Conservation (phyloP, 129 eudicot genomes). For the Ambrosia trifida region DNA sequence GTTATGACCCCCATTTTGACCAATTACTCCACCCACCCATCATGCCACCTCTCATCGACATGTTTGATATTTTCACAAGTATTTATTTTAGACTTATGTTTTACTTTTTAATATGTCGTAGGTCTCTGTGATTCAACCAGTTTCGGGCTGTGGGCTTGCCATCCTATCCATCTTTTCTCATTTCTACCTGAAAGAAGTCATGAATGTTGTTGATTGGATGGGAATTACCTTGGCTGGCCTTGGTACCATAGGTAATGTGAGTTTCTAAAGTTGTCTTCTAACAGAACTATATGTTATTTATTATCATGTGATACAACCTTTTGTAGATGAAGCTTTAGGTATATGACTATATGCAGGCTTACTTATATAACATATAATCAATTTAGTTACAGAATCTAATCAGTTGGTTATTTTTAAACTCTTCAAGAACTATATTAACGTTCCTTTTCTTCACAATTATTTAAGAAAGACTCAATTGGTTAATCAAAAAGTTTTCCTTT, state of each 20-base stretch:
- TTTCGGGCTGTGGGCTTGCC: slow-evolving; percentile 97
- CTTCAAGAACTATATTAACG: neutral
- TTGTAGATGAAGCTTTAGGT: slow-evolving; percentile 21
- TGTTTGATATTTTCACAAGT: neutral
- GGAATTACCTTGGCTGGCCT: slow-evolving; percentile 86
- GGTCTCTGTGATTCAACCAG: slow-evolving; percentile 98
- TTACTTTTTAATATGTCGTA: slow-evolving; percentile 26
- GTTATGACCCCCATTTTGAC: neutral
- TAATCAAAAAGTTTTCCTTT: neutral
- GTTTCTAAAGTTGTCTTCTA: slow-evolving; percentile 26
- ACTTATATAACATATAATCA: neutral
- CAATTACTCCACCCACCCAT: neutral
- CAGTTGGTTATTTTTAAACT: slow-evolving; percentile 13
- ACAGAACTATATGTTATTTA: slow-evolving; percentile 3
- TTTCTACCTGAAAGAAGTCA: slow-evolving; percentile 88
- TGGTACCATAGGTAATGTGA: slow-evolving; percentile 98
- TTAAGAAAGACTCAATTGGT: neutral
- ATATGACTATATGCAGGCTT: neutral
- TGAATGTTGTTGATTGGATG: slow-evolving; percentile 95
- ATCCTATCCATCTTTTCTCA: slow-evolving; percentile 92
- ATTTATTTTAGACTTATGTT: slow-evolving; percentile 7
- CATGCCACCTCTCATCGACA: neutral
- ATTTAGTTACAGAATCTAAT: neutral
- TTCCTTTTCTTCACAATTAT: slow-evolving; percentile 10
- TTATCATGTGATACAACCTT: slow-evolving; percentile 8